Conservation (phyloP, 345 rosid genomes). For the Dipteronia sinensis region DNA sequence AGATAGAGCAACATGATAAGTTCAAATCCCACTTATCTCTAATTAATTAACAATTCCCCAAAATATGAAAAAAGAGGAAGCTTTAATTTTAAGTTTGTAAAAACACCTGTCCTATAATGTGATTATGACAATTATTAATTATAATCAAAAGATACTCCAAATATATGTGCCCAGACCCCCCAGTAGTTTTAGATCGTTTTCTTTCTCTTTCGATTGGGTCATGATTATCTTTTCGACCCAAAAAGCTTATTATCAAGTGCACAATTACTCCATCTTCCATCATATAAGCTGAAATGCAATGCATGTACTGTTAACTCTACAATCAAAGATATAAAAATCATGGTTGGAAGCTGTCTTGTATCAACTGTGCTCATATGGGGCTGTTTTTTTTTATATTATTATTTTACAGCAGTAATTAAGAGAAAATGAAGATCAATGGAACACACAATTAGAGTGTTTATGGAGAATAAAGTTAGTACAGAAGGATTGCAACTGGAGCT, state of each 20-base stretch:
- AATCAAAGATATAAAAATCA: no score
- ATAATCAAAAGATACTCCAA: neutral
- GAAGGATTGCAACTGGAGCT: neutral
- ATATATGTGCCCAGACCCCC: no score
- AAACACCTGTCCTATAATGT: neutral
- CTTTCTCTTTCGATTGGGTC: slow-evolving; percentile 9
- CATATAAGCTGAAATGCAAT: neutral
- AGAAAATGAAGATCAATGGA: neutral
- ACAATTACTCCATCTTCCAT: neutral
- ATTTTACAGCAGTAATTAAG: no score
- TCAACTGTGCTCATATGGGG: neutral
- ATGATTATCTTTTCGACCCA: no score
- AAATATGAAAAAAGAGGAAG: neutral
- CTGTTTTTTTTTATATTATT: no score
- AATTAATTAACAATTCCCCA: neutral
- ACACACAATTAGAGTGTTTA: no score
- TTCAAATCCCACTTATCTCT: slow-evolving; percentile 5
- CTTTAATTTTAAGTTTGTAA: neutral
- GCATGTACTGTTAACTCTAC: neutral
- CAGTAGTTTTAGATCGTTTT: neutral
- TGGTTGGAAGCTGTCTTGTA: no score
- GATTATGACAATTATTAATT: neutral
- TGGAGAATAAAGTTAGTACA: slow-evolving; percentile 6
- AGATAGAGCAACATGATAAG: neutral
- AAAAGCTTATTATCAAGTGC: neutral